Conservation (phyloP, 495 filamentous ascomycete species). For the Xylona heveae region DNA sequence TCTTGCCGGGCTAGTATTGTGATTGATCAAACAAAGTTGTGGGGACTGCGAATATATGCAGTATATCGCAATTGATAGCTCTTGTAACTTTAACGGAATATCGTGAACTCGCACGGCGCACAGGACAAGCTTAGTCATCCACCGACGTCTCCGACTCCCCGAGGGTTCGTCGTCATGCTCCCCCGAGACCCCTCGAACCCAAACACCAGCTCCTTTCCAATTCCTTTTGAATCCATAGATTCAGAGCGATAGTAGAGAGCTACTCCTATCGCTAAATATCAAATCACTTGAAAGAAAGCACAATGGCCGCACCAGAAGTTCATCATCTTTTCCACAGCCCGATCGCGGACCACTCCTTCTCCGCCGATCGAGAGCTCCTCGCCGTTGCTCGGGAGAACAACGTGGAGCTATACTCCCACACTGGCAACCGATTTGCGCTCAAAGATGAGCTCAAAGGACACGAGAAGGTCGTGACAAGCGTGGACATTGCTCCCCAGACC, state of each 20-base stretch:
- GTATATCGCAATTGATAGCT: too few relatives aligned
- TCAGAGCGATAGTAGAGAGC: constrained; percentile 89
- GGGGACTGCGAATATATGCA: too few relatives aligned
- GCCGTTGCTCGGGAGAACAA: constrained; percentile 80
- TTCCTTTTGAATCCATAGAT: constrained; percentile 20
- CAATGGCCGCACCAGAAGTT: constrained; percentile 70
- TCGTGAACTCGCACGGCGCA: too few relatives aligned
- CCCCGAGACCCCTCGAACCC: too few relatives aligned
- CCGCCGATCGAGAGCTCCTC: constrained; percentile 67
- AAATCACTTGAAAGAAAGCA: constrained; percentile 8
- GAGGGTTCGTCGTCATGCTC: too few relatives aligned
- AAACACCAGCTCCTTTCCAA: too few relatives aligned
- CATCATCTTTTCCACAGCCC: constrained; percentile 94
- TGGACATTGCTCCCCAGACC: constrained; percentile 79
- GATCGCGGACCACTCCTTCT: constrained; percentile 96
- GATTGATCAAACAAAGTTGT: too few relatives aligned
- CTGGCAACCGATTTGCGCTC: constrained; percentile 56
- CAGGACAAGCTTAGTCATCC: too few relatives aligned
- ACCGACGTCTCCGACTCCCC: too few relatives aligned
- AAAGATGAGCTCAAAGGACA: constrained; percentile 88
- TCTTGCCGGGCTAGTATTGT: too few relatives aligned
- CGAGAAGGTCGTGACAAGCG: constrained; percentile 87
- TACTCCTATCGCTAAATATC: constrained; percentile 93
- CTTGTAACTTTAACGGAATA: too few relatives aligned
- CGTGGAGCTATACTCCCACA: constrained; percentile 68